These are phyloP conservation scores for Talinum fruticosum DNA, from an alignment of 148 eudicot species.

Conservation along the genomic window DNA sequence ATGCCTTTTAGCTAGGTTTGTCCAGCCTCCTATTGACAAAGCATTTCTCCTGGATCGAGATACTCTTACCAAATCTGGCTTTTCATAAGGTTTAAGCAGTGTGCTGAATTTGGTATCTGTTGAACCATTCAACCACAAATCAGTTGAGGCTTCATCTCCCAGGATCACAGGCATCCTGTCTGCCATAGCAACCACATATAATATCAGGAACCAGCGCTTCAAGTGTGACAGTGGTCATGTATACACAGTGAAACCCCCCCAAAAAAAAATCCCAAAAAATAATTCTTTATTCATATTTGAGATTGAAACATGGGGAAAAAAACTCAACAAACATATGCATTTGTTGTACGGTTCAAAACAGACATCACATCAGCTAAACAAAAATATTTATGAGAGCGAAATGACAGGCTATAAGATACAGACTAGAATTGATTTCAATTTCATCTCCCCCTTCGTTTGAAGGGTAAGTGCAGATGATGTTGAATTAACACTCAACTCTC, in stretches of 20 bases:
- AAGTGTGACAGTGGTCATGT: not conserved
- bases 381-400: not conserved
- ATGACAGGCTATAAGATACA: not conserved
- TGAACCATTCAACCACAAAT: conserved; percentile 67
- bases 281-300: not conserved
- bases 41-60: not conserved
- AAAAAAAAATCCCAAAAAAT: too few species aligned
- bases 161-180: conserved; percentile 98
- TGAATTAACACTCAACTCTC: not conserved
- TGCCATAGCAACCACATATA: conserved; percentile 22
- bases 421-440: not conserved
- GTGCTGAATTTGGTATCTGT: conserved; percentile 51
- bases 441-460: not conserved
- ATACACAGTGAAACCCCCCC: not conserved
- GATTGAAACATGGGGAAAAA: not conserved
- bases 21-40: not conserved
- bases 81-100: conserved; percentile 74
- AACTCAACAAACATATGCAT: not conserved
- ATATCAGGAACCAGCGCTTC: conserved; percentile 3
- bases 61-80: conserved; percentile 63
- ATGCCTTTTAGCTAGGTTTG: not conserved
- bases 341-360: not conserved
- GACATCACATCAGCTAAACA: not conserved
- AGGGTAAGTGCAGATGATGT: not conserved
- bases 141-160: conserved; percentile 60